Conservation (phyloP, 2,329 filamentous ascomycete species). For the Fusarium staphyleae region DNA sequence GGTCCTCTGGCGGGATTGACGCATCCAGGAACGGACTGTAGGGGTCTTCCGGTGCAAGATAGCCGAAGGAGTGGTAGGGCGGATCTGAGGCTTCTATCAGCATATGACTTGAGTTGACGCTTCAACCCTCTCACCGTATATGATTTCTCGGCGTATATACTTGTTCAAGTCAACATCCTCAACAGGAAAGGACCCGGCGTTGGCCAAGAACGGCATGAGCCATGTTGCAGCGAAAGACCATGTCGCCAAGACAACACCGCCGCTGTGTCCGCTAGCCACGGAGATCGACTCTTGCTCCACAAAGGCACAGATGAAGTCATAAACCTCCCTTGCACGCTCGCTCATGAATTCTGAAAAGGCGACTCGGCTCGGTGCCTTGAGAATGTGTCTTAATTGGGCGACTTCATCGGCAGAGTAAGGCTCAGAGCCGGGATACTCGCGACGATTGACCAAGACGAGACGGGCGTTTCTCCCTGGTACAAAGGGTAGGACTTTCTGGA, state of each 20-base stretch:
- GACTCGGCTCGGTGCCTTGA: not conserved
- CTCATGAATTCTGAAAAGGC: not conserved
- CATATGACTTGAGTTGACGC: too few relatives aligned
- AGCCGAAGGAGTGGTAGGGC: not conserved
- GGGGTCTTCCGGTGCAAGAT: not conserved
- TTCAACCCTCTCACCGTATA: not conserved
- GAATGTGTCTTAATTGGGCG: not conserved
- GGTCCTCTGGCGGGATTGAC: not conserved
- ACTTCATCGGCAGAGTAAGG: not conserved
- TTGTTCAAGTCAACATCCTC: not conserved
- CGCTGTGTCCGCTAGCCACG: not conserved
- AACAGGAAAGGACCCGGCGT: not conserved
- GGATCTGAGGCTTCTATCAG: not conserved
- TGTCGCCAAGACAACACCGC: not conserved
- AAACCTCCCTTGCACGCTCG: not conserved
- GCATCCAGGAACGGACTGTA: not conserved
- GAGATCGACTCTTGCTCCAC: not conserved
- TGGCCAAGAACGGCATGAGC: not conserved
- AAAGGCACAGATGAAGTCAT: not conserved
- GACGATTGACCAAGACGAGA: not conserved
- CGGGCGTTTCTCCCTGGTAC: not conserved
- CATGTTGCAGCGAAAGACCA: not conserved
- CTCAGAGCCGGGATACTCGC: not conserved
- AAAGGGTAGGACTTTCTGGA: not conserved
- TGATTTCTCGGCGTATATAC: not conserved